phyloP scores from a whole-genome alignment of 805 yeast species.

The Osmozyma mogii region DNA sequence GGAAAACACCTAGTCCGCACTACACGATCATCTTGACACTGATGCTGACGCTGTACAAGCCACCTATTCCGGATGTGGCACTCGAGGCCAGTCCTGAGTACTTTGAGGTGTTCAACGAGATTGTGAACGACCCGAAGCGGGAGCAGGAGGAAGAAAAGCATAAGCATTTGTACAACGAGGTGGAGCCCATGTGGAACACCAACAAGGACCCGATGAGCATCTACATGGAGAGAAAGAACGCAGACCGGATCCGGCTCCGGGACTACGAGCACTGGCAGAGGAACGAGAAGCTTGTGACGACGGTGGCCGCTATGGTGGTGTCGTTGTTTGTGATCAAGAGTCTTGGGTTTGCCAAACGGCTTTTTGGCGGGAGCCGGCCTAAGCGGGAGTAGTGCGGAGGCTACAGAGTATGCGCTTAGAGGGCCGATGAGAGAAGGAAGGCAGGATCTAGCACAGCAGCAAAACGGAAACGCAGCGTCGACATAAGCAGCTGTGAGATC shows the following conservation, averaged over 20 bases:
- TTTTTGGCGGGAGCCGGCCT: too few species aligned
- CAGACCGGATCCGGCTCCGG: conserved; percentile 32
- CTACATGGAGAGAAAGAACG: conserved; percentile 21
- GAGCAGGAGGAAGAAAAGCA: conserved; percentile 49
- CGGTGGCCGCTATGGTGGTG: conserved; percentile 22
- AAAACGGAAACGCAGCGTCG: too few species aligned
- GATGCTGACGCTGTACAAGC: conserved; percentile 12
- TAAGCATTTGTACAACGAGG: conserved; percentile 24
- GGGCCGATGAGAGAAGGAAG: too few species aligned
- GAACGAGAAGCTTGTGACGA: conserved; percentile 40
- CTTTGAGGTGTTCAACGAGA: conserved; percentile 46
- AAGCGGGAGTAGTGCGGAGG: too few species aligned
- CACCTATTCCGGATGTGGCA: conserved; percentile 24
- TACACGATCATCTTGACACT: conserved; percentile 52
- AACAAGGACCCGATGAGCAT: conserved; percentile 20
- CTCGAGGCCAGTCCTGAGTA: conserved; percentile 24
- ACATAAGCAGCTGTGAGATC: too few species aligned
- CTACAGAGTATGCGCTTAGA: too few species aligned
- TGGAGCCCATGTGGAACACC: conserved; percentile 14
- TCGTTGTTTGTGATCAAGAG: conserved; percentile 12
- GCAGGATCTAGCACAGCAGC: too few species aligned
- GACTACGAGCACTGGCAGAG: conserved; percentile 41
- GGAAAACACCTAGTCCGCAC: conserved; percentile 69
- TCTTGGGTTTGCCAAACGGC: conserved; percentile 1
- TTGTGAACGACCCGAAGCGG: conserved; percentile 45